phyloP scores from a whole-genome alignment of 202 grass and related monocot species.

The Digitaria exilis region DNA sequence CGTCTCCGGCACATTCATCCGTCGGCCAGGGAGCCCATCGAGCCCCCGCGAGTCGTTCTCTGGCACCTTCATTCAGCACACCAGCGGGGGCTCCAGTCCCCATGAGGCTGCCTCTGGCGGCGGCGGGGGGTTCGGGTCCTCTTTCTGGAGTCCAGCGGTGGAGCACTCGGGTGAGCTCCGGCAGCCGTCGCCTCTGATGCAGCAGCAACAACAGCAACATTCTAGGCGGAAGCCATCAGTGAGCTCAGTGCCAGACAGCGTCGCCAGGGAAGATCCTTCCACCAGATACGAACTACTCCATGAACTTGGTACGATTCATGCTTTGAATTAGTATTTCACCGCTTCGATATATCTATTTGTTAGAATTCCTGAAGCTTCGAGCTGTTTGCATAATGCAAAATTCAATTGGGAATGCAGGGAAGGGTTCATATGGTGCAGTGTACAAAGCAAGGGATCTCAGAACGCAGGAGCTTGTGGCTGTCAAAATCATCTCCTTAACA shows the following conservation, averaged over 20 bases:
- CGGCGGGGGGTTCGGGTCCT: slow-evolving; percentile 74
- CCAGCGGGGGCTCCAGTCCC: slow-evolving; percentile 44
- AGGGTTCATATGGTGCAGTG: slow-evolving; percentile 98
- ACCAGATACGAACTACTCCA: slow-evolving; percentile 93
- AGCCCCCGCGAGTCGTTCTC: slow-evolving; percentile 42
- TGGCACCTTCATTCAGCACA: slow-evolving; percentile 53
- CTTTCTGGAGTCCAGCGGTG: slow-evolving; percentile 62
- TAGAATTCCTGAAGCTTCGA: slow-evolving; percentile 20
- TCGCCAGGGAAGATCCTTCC: slow-evolving; percentile 83
- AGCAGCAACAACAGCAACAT: slow-evolving; percentile 53
- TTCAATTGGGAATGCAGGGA: slow-evolving; percentile 64
- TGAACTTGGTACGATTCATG: slow-evolving; percentile 79
- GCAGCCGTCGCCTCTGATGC: slow-evolving; percentile 47
- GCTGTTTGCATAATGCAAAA: slow-evolving; percentile 36
- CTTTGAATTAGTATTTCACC: slow-evolving; percentile 27
- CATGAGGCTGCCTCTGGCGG: slow-evolving; percentile 29
- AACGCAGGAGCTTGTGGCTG: slow-evolving; percentile 95
- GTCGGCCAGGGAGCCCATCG: slow-evolving; percentile 36
- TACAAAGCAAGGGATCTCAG: slow-evolving; percentile 98
- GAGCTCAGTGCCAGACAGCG: slow-evolving; percentile 80
- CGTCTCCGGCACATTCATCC: slow-evolving; percentile 50
- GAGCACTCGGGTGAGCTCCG: slow-evolving; percentile 48
- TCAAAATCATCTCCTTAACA: slow-evolving; percentile 95
- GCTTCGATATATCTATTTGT: background rate
- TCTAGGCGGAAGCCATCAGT: slow-evolving; percentile 75